These are phyloP conservation scores for Albugo laibachii DNA, from an alignment of 352 stramenopile species.

Conservation along the genomic window DNA sequence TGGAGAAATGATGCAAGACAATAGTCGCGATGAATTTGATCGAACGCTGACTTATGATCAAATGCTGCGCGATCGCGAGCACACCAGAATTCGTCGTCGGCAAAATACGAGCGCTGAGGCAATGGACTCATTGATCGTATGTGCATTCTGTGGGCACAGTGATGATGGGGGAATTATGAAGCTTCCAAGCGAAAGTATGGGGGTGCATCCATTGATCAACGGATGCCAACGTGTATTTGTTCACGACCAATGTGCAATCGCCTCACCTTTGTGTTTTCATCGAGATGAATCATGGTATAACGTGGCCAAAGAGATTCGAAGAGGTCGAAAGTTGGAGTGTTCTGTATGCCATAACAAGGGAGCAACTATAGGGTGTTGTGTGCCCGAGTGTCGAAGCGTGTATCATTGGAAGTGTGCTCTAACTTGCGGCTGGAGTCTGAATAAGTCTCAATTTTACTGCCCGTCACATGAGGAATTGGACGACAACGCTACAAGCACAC, in stretches of 20 bases:
- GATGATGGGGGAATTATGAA: conserved; percentile 51
- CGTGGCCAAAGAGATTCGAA: conserved; percentile 59
- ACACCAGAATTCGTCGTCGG: conserved; percentile 1
- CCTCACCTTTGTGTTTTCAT: conserved; percentile 67
- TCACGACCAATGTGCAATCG: conserved; percentile 71
- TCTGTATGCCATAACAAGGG: conserved; percentile 47
- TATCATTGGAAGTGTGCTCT: conserved; percentile 77
- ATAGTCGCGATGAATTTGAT: conserved; percentile 69
- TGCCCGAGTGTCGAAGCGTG: conserved; percentile 34
- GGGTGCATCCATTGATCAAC: conserved; percentile 41
- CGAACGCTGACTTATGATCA: conserved; percentile 28
- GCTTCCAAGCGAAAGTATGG: conserved; percentile 57
- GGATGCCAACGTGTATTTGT: conserved; percentile 58
- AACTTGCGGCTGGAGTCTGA: conserved; percentile 35
- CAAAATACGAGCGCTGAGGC: conserved; percentile 9
- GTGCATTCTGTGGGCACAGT: conserved; percentile 56
- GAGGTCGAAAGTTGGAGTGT: conserved; percentile 41
- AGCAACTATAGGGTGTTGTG: conserved; percentile 55
- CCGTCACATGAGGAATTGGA: conserved; percentile 20
- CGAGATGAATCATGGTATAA: conserved; percentile 66
- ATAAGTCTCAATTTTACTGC: conserved; percentile 73
- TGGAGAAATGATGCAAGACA: conserved; percentile 62
- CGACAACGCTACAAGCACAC: conserved; percentile 1
- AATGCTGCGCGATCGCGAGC: conserved; percentile 34
- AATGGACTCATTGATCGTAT: conserved; percentile 34